These are phyloP conservation scores for Incumbomyces delicatus DNA, from an alignment of 2,329 filamentous ascomycete genomes.

Conservation along the genomic window DNA sequence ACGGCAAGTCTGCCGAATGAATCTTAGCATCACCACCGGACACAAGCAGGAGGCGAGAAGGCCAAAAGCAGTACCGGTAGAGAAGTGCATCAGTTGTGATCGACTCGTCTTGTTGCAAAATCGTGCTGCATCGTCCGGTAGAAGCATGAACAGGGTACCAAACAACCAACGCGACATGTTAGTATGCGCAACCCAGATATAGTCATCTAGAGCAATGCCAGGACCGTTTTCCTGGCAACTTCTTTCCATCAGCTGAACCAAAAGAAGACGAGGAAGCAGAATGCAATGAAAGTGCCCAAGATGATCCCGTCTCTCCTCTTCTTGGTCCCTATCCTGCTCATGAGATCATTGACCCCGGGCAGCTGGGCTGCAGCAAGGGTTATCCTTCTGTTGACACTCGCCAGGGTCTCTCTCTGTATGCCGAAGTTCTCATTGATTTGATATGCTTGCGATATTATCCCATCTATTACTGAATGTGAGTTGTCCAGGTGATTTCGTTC, in stretches of 20 bases:
- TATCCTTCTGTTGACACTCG: conserved; percentile 83
- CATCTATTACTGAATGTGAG: conserved; percentile 81
- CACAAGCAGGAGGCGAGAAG: too few species aligned
- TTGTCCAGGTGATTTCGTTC: conserved; percentile 79
- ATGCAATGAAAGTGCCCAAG: conserved; percentile 78
- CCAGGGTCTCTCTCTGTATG: conserved; percentile 75
- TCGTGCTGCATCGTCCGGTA: too few species aligned
- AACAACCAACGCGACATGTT: too few species aligned
- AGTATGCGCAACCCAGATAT: too few species aligned
- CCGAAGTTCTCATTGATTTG: conserved; percentile 88
- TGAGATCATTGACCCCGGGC: conserved; percentile 84
- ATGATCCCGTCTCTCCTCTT: conserved; percentile 93
- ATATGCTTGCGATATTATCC: conserved; percentile 88
- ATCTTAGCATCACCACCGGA: too few species aligned
- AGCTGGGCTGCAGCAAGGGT: conserved; percentile 81
- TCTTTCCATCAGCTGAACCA: conserved; percentile 54
- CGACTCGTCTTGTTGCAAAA: too few species aligned
- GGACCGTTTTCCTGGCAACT: too few species aligned
- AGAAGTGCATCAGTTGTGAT: too few species aligned
- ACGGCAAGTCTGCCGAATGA: too few species aligned
- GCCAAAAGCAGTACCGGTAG: too few species aligned
- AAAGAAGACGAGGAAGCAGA: conserved; percentile 80
- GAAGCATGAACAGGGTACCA: too few species aligned
- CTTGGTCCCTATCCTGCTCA: conserved; percentile 84
- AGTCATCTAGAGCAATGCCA: too few species aligned